These are phyloP conservation scores for Cynara cardunculus DNA, from an alignment of 129 eudicot species.

Conservation along the genomic window DNA sequence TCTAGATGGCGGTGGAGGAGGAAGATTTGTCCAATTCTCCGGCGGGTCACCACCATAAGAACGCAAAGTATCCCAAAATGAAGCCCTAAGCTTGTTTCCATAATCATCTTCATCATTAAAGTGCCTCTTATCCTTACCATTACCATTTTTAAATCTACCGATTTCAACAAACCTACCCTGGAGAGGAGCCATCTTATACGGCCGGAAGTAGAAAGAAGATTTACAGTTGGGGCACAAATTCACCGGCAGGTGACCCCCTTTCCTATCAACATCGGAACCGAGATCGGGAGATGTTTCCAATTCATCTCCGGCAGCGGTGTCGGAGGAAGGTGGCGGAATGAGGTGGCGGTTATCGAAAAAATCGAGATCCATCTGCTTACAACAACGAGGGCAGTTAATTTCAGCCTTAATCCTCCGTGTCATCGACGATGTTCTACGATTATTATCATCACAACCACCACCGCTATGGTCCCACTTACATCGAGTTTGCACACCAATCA, in stretches of 20 bases:
- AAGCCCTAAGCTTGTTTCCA: constrained; percentile 40
- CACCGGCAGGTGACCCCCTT: constrained; percentile 44
- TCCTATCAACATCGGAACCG: constrained; percentile 1
- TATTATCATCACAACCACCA: constrained; percentile 2
- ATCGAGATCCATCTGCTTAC: constrained; percentile 59
- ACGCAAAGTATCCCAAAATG: constrained; percentile 70
- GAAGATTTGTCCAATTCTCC: constrained; percentile 42
- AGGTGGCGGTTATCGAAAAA: constrained; percentile 44
- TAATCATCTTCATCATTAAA: constrained; percentile 27
- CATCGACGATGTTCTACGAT: constrained; percentile 23
- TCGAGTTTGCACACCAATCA: constrained; percentile 51
- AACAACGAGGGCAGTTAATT: constrained; percentile 82
- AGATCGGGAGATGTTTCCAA: not conserved
- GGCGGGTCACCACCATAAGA: constrained; percentile 53
- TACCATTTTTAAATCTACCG: constrained; percentile 40
- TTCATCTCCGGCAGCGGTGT: not conserved
- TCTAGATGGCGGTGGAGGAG: constrained; percentile 33
- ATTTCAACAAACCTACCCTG: constrained; percentile 89
- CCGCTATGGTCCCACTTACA: constrained; percentile 57
- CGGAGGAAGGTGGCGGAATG: constrained; percentile 39
- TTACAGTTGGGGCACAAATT: constrained; percentile 80
- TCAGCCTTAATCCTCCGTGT: constrained; percentile 69
- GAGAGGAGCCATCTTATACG: constrained; percentile 57
- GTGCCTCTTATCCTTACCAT: constrained; percentile 16
- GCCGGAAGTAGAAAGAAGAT: constrained; percentile 57